Conservation (phyloP, 2,329 filamentous ascomycete species). For the Alternaria consortialis region DNA sequence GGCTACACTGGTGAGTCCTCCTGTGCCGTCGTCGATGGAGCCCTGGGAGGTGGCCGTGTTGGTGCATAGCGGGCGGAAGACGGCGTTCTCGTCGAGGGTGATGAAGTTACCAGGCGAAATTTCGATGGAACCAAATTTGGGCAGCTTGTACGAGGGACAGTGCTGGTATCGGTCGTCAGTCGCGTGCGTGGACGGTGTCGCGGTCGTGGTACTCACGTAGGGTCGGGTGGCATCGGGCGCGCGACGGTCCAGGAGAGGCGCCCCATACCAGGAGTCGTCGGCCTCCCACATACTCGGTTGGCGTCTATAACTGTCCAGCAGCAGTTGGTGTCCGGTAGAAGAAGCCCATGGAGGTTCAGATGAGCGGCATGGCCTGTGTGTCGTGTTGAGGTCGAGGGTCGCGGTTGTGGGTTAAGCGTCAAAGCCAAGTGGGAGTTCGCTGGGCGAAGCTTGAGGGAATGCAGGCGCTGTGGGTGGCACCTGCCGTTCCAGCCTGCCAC, state of each 20-base stretch:
- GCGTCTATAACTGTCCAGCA: slow-evolving; percentile 49
- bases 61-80: slow-evolving; percentile 68
- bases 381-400: slow-evolving; percentile 17
- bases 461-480: slow-evolving; percentile 24
- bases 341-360: slow-evolving; percentile 42
- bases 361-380: slow-evolving; percentile 26
- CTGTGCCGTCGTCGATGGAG: slow-evolving; percentile 51
- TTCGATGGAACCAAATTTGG: slow-evolving; percentile 65
- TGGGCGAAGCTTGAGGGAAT: slow-evolving; percentile 23
- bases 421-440: slow-evolving; percentile 38
- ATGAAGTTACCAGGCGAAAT: slow-evolving; percentile 64
- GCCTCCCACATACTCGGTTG: slow-evolving; percentile 42
- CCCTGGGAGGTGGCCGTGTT: slow-evolving; percentile 39
- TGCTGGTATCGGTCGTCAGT: slow-evolving; percentile 52
- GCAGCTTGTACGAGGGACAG: slow-evolving; percentile 70
- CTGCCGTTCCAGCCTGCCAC: slow-evolving; percentile 17
- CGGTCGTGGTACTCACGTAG: slow-evolving; percentile 39
- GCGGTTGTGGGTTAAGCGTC: slow-evolving; percentile 30
- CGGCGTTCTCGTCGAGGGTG: slow-evolving; percentile 66
- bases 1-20: slow-evolving; percentile 61
- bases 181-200: slow-evolving; percentile 10
- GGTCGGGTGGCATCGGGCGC: slow-evolving; percentile 38
- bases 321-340: slow-evolving; percentile 33
- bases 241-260: slow-evolving; percentile 33
- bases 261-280: slow-evolving; percentile 36